phyloP scores from a whole-genome alignment of 805 yeast genomes.

The Priceomyces castillae region DNA sequence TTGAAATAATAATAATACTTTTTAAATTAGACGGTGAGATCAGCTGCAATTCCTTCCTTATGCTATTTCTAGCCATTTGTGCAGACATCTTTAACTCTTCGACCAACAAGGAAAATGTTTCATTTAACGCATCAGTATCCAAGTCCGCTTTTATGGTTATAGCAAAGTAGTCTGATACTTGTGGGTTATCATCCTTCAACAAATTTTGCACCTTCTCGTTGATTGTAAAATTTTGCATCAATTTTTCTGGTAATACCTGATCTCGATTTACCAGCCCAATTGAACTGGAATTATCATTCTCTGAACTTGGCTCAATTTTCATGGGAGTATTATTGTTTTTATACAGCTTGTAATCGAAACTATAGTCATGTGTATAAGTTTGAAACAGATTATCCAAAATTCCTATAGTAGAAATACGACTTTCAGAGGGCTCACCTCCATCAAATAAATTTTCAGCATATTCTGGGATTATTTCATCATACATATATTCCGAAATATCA shows the following conservation, averaged over 20 bases:
- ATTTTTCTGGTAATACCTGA: not conserved
- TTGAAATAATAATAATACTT: constrained; percentile 5
- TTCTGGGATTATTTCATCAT: not conserved
- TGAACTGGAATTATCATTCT: not conserved
- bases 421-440: not conserved
- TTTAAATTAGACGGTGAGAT: not conserved
- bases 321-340: not conserved
- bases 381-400: too few species aligned
- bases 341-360: too few species aligned
- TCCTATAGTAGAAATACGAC: too few species aligned
- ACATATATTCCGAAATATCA: not conserved
- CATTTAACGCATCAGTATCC: not conserved
- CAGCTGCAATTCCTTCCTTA: not conserved
- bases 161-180: not conserved
- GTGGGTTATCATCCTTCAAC: not conserved
- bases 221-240: not conserved
- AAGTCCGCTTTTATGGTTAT: not conserved
- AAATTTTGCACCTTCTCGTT: not conserved
- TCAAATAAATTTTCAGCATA: not conserved
- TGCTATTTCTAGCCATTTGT: not conserved
- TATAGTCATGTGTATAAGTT: too few species aligned
- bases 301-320: not conserved
- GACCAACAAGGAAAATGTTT: not conserved
- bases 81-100: not conserved
- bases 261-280: not conserved